Evolutionary conservation across 306 rosid species (phyloP), one percentile per base, ranked within the genome.

Genomic region (Arachis stenosperma): DNA sequence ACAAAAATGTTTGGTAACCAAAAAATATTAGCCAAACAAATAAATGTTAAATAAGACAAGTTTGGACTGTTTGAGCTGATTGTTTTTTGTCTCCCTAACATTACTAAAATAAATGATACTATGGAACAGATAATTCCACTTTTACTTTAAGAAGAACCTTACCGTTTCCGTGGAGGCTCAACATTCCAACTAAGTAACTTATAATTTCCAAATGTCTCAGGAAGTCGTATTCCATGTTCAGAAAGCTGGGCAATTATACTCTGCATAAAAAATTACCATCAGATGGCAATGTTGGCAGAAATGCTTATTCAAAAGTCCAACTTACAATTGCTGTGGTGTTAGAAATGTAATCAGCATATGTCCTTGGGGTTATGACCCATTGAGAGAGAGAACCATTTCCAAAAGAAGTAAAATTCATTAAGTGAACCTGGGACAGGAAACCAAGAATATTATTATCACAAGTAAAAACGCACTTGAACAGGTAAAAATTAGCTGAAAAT

Each of bases 181-280:
- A 70, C 78, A 51, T 78, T 84, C 97, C 99, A 95, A 75, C 74
- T 73, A 79, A 91, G 61, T 69, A 91, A 81, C 76, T 82, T 69
- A 70, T 88, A 95, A 76, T 74, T 86, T 78, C 96, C 94, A 44
- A 88, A 88, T 72, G 81, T 75, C 52, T 61, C 81, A 69, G 97
- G 97, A 81, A 95, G 88, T 47, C 87, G 85, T 83, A 95, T 42
- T n/a, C 2, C 88, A 71, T 88, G 91, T 67, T 87, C 93, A 40
- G 84, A 82, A 72, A 95, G 83, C 78, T 63, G 86, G 63, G 87
- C 50, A 82, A 90, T 76, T 71, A 95, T 91, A 58, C 73, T 82
- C 99, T 95, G 95, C 67, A 71, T 51, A 4, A 44, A 81, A 65
- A 40, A 42, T 80, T 58, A 67, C 6, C 67, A 71, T 81, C 61